Percentiles rank a stretch among this genome's conserved stretches.
These are phyloP conservation scores for Cercophora samala DNA, from an alignment of 495 filamentous ascomycete species.

Conservation along the genomic window DNA sequence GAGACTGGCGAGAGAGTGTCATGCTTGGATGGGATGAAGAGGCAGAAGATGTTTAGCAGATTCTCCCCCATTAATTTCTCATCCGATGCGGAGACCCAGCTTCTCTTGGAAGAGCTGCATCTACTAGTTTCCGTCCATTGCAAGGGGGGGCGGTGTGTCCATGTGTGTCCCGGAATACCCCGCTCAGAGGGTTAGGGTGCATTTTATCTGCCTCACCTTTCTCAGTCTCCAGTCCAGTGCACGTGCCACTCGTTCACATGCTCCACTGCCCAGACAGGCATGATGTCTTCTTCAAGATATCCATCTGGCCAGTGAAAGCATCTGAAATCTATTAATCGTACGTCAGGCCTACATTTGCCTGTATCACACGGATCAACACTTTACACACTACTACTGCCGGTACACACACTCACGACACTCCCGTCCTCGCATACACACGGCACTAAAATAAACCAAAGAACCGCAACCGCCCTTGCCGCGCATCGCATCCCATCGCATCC, in stretches of 20 bases:
- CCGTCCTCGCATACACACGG: background rate
- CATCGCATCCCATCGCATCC: background rate
- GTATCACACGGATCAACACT: background rate
- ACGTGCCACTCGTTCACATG: slow-evolving; percentile 19
- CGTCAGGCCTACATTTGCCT: slow-evolving; percentile 7
- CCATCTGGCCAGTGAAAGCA: slow-evolving; percentile 6
- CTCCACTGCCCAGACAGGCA: slow-evolving; percentile 2
- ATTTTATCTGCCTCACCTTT: background rate
- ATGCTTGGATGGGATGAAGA: background rate
- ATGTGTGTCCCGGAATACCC: background rate
- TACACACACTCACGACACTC: background rate
- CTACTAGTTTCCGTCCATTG: background rate
- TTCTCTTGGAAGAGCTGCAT: background rate
- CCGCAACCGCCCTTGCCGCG: background rate
- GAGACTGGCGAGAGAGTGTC: background rate
- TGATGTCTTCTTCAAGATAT: background rate
- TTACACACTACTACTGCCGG: background rate
- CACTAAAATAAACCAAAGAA: background rate
- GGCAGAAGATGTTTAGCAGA: background rate
- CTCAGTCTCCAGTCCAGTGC: slow-evolving; percentile 1
- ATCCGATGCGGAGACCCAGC: background rate
- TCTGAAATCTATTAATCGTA: background rate
- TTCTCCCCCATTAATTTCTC: background rate
- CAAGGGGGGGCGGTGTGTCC: background rate
- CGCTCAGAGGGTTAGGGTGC: background rate